phyloP scores from a whole-genome alignment of 805 yeast genomes.

The Pichia scutulata region DNA sequence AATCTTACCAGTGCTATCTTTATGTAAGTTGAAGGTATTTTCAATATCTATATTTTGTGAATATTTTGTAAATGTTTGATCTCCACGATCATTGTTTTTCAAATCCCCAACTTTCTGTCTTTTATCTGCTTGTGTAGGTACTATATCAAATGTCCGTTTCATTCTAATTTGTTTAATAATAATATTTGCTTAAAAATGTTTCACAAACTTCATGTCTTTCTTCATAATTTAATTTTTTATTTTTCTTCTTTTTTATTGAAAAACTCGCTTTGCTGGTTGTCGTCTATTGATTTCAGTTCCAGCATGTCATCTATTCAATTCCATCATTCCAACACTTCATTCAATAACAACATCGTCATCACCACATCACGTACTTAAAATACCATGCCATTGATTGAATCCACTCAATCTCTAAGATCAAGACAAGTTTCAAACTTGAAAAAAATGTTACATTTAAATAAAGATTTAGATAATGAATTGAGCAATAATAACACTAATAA shows the following conservation, averaged over 20 bases:
- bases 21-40: background rate
- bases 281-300: too few relatives aligned
- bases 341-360: background rate
- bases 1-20: background rate
- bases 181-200: too few relatives aligned
- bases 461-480: slow-evolving; percentile 48
- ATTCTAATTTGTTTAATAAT: too few relatives aligned
- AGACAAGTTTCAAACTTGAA: slow-evolving; percentile 42
- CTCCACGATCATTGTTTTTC: too few relatives aligned
- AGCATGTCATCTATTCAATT: too few relatives aligned
- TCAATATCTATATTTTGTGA: slow-evolving; percentile 6
- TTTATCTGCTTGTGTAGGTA: background rate
- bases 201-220: too few relatives aligned
- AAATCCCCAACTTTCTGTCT: background rate
- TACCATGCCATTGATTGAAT: slow-evolving; percentile 16
- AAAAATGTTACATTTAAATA: slow-evolving; percentile 80
- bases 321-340: background rate
- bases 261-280: too few relatives aligned
- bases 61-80: background rate
- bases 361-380: background rate
- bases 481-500: slow-evolving; percentile 22
- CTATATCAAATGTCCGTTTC: too few relatives aligned
- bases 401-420: slow-evolving; percentile 19
- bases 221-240: background rate
- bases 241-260: background rate